These are phyloP conservation scores for Onygena corvina DNA, from an alignment of 2,329 filamentous ascomycete genomes.

Conservation along the genomic window DNA sequence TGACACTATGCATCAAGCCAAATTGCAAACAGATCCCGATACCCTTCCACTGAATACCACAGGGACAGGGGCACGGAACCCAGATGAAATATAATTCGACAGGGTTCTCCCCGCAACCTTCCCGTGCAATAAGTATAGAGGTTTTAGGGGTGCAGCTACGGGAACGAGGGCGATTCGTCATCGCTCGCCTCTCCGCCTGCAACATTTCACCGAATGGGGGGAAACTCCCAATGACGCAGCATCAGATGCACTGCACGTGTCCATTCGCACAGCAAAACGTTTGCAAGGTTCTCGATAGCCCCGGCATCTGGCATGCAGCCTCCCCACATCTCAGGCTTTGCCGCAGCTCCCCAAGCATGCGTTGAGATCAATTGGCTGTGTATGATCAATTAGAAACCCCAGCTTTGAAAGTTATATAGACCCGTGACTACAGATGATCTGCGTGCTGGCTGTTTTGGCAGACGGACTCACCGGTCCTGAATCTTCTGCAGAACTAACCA, in stretches of 20 bases:
- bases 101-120: not conserved
- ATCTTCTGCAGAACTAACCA: slow-evolving; percentile 61
- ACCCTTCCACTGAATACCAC: not conserved
- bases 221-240: slow-evolving; percentile 54
- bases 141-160: not conserved
- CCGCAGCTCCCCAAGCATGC: slow-evolving; percentile 51
- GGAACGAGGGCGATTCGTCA: not conserved
- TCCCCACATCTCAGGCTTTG: slow-evolving; percentile 59
- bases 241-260: slow-evolving; percentile 51
- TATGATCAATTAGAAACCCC: too few species aligned
- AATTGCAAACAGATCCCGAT: not conserved
- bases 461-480: slow-evolving; percentile 46
- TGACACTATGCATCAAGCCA: too few species aligned
- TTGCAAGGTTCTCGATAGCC: slow-evolving; percentile 47
- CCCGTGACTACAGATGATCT: not conserved
- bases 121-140: not conserved
- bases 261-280: slow-evolving; percentile 57
- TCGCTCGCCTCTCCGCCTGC: not conserved
- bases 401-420: too few species aligned
- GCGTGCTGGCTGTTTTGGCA: not conserved
- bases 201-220: slow-evolving; percentile 36
- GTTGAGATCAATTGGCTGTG: slow-evolving; percentile 45
- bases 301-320: slow-evolving; percentile 44
- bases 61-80: not conserved
- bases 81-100: not conserved